phyloP scores from a whole-genome alignment of 805 yeast species.

The Suhomyces emberorum region DNA sequence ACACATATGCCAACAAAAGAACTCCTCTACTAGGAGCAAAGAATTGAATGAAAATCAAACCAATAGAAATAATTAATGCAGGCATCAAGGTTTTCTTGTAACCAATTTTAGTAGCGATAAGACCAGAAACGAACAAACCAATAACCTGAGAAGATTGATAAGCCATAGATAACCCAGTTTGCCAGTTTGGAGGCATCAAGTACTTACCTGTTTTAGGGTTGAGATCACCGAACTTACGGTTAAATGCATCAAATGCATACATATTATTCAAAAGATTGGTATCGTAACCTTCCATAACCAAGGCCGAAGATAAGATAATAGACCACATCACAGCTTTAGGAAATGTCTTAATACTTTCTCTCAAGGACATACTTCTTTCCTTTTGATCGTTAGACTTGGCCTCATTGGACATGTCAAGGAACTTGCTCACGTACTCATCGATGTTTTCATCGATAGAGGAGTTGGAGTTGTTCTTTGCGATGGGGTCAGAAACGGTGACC shows the following conservation, averaged over 20 bases:
- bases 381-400: slow-evolving; percentile 34
- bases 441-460: slow-evolving; percentile 16
- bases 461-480: not conserved
- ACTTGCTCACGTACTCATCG: slow-evolving; percentile 35
- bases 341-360: slow-evolving; percentile 36
- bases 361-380: slow-evolving; percentile 34
- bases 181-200: slow-evolving; percentile 41
- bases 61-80: slow-evolving; percentile 26
- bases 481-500: slow-evolving; percentile 1
- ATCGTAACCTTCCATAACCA: slow-evolving; percentile 44
- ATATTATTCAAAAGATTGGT: slow-evolving; percentile 36
- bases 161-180: slow-evolving; percentile 36
- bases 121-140: slow-evolving; percentile 46
- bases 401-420: slow-evolving; percentile 36
- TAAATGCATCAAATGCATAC: slow-evolving; percentile 34
- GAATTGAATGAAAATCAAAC: slow-evolving; percentile 46
- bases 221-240: slow-evolving; percentile 32
- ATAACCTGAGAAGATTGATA: slow-evolving; percentile 34
- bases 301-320: slow-evolving; percentile 37
- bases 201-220: slow-evolving; percentile 24
- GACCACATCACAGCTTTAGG: slow-evolving; percentile 45
- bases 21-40: slow-evolving; percentile 41
- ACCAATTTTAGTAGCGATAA: slow-evolving; percentile 44
- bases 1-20: slow-evolving; percentile 41
- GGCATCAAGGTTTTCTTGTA: slow-evolving; percentile 37